phyloP scores from a whole-genome alignment of 257 asterid species.

The Capsicum pubescens region DNA sequence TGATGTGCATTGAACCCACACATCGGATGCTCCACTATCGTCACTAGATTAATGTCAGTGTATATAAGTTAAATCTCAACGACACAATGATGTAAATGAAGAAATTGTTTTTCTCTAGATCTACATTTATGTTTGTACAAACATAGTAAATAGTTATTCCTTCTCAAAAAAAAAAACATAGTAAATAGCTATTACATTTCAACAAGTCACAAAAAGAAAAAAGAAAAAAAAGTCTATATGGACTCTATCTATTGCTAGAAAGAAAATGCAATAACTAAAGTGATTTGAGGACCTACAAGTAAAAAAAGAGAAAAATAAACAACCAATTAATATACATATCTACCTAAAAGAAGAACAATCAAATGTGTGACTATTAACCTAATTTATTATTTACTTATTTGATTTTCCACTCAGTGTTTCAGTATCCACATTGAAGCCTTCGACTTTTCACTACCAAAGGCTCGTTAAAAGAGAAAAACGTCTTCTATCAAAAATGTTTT shows the following conservation, averaged over 20 bases:
- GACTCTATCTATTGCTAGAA: background rate
- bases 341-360: background rate
- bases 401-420: rapidly evolving
- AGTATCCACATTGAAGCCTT: rapidly evolving
- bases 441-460: rapidly evolving
- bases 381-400: background rate
- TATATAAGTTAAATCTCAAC: background rate
- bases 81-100: background rate
- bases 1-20: background rate
- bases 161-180: background rate
- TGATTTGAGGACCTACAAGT: conserved; percentile 13
- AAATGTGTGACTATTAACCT: background rate
- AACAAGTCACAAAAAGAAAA: background rate
- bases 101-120: background rate
- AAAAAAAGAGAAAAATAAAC: background rate
- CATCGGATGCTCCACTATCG: background rate
- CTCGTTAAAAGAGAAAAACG: background rate
- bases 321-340: conserved; percentile 28
- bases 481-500: background rate
- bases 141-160: background rate
- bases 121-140: background rate
- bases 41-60: background rate
- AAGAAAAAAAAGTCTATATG: background rate
- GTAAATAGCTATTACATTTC: background rate
- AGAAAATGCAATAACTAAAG: background rate